Evolutionary conservation across 2,329 filamentous ascomycete species (phyloP), one percentile per base, ranked within the genome.

Genomic region (Monascus ruber): DNA sequence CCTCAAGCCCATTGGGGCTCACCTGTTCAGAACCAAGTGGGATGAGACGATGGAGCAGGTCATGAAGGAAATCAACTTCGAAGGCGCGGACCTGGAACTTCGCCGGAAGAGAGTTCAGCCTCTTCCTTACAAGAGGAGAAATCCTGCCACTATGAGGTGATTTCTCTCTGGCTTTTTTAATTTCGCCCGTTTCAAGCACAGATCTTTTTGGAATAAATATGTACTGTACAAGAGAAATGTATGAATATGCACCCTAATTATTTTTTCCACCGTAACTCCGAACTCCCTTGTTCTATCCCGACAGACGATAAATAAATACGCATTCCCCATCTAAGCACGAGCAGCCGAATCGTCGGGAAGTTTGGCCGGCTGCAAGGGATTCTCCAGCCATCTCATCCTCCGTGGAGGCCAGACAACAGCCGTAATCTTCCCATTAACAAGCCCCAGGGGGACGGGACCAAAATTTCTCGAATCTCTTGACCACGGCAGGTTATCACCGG

Each of bases 1-100:
- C 42, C 68, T 91, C 44, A 73, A 70, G 42, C 77, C 88, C 5
- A 78, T 95, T 42, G 88, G 88, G 33, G 83, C 86, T 52, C 85
- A 79, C 58, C 68, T 98, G 52, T 98, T 96, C 79, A 79, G 91
- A 49, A 81, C 79, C 43, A 69, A 83, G 48, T 96, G 88, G 85
- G 91, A 98, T 62, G 84, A 91, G 43, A 77, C 76, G 52, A 98
- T 85, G 38, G 79, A 77, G n/a, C 79, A 70, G 37, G 85, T 98
- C 46, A 95, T 98, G 89, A 71, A 78, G 56, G 76, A 84, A 52
- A 76, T 83, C 50, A 78, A 76, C 43, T 71, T 93, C 45, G 73
- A 77, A 26, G 86, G 86, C 35, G 79, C 79, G 42, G 81, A 93
- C 54, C 60, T 95, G 47, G 85, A 95, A 68, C 85, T 94, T 63